Evolutionary conservation across 768 basidiomycete genomes (phyloP), one percentile per base, ranked within the genome.

Genomic region (Russula emetica): DNA sequence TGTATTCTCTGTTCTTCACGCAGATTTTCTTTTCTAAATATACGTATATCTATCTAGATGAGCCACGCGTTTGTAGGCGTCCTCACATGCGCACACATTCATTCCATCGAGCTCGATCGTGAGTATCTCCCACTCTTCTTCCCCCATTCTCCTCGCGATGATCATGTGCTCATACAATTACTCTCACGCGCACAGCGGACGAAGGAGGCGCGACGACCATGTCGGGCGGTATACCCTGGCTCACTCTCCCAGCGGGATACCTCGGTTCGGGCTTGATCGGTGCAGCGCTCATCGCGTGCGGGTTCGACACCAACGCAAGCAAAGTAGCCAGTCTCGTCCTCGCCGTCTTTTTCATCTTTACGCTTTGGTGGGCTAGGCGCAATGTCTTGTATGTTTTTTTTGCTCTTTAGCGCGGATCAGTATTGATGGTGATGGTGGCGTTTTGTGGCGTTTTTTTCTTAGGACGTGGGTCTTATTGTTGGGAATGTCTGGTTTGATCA

Each of bases 31-130:
- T 49, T 11, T 24, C 0, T 8, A 20, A 44, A 44, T 18, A 8
- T 26, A 20, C 1, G 1, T 22, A n/a, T 13, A 36, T 36, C 8
- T 52, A 3, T 36, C 5, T 11, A 92, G 90, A 90, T 93, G 88
- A 90, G 88, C 80, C 92, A 94, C 73, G 92, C 92, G 6, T 68
- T 93, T 60, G 77, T 84, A 51, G 92, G 92, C 50, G 75, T 94
- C 34, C 77, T 94, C 36, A 94, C 92, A 20, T 92, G 92, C 67
- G 92, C 92, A n/a, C 83, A 74, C 40, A 92, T 94, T 47, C 84
- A 92, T 70, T 90, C 89, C 16, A 87, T 94, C 54, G 85, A 92
- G 71, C 82, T 94, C 16, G 92, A 94, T 76, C 92, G 92, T 92
- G 74, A 70, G 88, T 80, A 22, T 32, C 38, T 18, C 47, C 58